Evolutionary conservation across 495 filamentous ascomycete species (phyloP).

Genomic region (Tuber calosporum): DNA sequence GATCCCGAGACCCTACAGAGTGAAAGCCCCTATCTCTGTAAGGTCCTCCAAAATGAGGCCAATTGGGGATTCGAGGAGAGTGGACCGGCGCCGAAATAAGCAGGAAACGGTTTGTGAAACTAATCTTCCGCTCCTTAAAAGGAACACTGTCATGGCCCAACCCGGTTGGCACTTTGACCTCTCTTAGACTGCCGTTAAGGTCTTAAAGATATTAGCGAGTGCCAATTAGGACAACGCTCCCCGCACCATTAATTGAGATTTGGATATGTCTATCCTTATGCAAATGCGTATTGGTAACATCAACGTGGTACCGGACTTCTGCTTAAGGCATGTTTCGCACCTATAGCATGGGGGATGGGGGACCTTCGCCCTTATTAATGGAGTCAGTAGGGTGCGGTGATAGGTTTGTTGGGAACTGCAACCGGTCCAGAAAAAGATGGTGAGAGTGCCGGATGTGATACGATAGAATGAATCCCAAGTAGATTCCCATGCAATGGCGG

Average conservation of each 20-base stretch:
- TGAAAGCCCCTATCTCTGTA: conserved; percentile 65
- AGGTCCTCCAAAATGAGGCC: conserved; percentile 76
- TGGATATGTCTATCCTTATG: conserved; percentile 85
- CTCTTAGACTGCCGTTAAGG: conserved; percentile 84
- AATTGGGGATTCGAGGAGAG: conserved; percentile 78
- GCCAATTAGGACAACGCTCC: conserved; percentile 93
- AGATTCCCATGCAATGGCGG: conserved; percentile 77
- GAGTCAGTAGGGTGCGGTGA: conserved; percentile 91
- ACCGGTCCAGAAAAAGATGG: conserved; percentile 96
- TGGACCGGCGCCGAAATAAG: conserved; percentile 57
- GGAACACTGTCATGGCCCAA: conserved; percentile 92
- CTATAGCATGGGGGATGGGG: conserved; percentile 92
- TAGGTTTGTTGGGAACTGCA: conserved; percentile 94
- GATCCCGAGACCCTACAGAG: conserved; percentile 57
- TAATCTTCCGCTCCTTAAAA: conserved; percentile 80
- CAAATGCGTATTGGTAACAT: conserved; percentile 91
- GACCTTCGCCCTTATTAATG: conserved; percentile 82
- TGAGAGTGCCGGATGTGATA: conserved; percentile 67
- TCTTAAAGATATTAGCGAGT: conserved; percentile 93
- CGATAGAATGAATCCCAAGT: conserved; percentile 84
- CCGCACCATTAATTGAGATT: conserved; percentile 91
- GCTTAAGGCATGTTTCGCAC: conserved; percentile 80
- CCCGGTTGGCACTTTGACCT: conserved; percentile 93
- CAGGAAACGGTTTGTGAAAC: conserved; percentile 72
- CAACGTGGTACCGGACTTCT: conserved; percentile 86